Conservation (phyloP, 2,329 filamentous ascomycete genomes). For the Aureobasidium sp. region DNA sequence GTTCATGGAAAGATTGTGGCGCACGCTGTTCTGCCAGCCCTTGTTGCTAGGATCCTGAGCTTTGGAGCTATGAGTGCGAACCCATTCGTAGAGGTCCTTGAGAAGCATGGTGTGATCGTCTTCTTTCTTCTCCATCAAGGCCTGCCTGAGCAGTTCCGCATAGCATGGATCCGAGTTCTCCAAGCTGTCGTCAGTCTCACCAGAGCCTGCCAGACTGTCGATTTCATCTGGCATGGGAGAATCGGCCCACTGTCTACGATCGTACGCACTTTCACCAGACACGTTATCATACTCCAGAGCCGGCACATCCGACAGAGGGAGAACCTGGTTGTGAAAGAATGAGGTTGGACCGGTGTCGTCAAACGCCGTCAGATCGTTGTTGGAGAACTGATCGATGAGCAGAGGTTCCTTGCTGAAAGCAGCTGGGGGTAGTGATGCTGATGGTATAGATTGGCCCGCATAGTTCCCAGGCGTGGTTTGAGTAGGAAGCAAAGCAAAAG, state of each 20-base stretch:
- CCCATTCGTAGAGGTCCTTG: slow-evolving; percentile 87
- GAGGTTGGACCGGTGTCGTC: neutral
- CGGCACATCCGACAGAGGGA: slow-evolving; percentile 3
- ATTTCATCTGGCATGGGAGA: slow-evolving; percentile 3
- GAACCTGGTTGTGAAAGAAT: neutral
- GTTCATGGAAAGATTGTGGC: slow-evolving; percentile 96
- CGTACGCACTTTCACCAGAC: neutral
- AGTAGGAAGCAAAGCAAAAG: neutral
- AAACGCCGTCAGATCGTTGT: neutral
- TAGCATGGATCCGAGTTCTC: slow-evolving; percentile 45
- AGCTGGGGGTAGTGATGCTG: slow-evolving; percentile 2
- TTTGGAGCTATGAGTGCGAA: slow-evolving; percentile 73
- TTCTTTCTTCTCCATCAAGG: slow-evolving; percentile 52
- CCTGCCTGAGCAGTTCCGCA: slow-evolving; percentile 70
- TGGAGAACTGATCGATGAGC: slow-evolving; percentile 1
- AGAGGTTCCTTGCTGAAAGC: slow-evolving; percentile 2
- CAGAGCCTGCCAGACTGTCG: neutral
- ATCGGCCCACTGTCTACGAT: neutral
- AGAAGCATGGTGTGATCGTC: slow-evolving; percentile 60
- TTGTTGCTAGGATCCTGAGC: slow-evolving; percentile 48
- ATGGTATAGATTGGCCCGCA: neutral
- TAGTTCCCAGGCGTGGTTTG: neutral
- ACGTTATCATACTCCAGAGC: slow-evolving; percentile 6
- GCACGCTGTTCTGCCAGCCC: slow-evolving; percentile 93
- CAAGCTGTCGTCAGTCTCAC: slow-evolving; percentile 9